Percentiles rank a stretch among this genome's conserved stretches.
These are phyloP conservation scores for Scheffersomyces illinoinensis DNA, from an alignment of 1,139 yeast species.

Conservation along the genomic window DNA sequence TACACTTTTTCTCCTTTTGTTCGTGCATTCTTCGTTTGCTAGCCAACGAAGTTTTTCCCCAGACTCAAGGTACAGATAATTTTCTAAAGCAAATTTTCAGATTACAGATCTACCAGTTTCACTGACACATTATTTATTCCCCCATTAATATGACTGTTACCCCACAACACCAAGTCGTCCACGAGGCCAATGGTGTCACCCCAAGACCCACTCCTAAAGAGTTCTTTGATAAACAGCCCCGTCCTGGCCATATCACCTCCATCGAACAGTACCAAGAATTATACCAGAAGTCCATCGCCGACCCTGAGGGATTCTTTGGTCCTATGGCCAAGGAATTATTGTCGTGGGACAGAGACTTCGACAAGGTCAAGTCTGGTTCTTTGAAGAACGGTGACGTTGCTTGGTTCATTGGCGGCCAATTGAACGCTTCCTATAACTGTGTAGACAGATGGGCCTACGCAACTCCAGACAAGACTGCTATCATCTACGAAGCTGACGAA, in stretches of 20 bases:
- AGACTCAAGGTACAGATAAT: background rate
- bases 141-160: background rate
- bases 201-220: conserved; percentile 72
- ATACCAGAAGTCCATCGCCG: conserved; percentile 74
- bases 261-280: conserved; percentile 72
- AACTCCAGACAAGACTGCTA: conserved; percentile 85
- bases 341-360: conserved; percentile 83
- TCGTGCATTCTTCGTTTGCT: background rate
- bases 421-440: conserved; percentile 93
- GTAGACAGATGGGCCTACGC: conserved; percentile 93
- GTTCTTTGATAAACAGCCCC: conserved; percentile 74
- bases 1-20: background rate
- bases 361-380: conserved; percentile 70
- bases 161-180: conserved; percentile 54
- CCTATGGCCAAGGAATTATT: conserved; percentile 76
- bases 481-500: conserved; percentile 94
- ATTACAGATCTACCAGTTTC: background rate
- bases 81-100: background rate
- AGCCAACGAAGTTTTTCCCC: background rate
- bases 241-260: conserved; percentile 45
- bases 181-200: conserved; percentile 73
- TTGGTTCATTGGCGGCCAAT: conserved; percentile 92
- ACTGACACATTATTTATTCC: background rate
- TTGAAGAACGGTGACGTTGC: conserved; percentile 80
- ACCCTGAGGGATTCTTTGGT: conserved; percentile 86